Base-by-base conservation (phyloP, 345 rosid genomes). In the Mercurialis annua region DNA sequence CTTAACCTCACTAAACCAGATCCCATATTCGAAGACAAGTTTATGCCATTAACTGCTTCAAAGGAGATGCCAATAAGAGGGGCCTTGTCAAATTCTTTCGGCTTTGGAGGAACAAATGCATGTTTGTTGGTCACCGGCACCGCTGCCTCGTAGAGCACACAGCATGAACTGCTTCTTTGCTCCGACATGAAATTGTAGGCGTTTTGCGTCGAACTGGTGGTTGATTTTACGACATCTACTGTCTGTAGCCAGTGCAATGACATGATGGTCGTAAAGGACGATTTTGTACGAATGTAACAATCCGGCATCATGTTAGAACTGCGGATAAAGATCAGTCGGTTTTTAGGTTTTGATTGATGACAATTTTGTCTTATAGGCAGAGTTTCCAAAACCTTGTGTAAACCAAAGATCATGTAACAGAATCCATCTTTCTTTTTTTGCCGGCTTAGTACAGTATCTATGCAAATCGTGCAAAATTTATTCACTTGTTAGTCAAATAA, bases 81-180 rank as follows among this genome's bases (percentile, higher is more conserved):
- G 14, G 88, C 93, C n/a, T 66, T 94, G 85, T 91, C 96, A 7
- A 87, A 89, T 72, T 91, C 96, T 46, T 94, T 94, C 65, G 99
- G 92, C 66, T 94, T 91, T 70, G 96, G 99, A 65, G 99, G 98
- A 67, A 88, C 98, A 38, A 91, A 94, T 71, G 90, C 97, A 30
- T 91, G 92, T 58, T 80, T 88, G 63, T 80, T 94, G 53, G 80
- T 94, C 76, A 46, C 85, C 3, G n/a, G n/a, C n/a, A n/a, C n/a
- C n/a, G 23, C 87, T 53, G 73, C 76, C 26, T 63, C 64, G 10
- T 71, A 70, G 61, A 65, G 59, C 27, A 29, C 31, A 64, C n/a
- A n/a, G n/a, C n/a, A n/a, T n/a, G n/a, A n/a, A n/a, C n/a, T 52
- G 17, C 51, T 21, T 53, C 56, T 18, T 38, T 7, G 40, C 9